Conservation (phyloP, 495 filamentous ascomycete species). For the Penicillium cosmopolitanum region DNA sequence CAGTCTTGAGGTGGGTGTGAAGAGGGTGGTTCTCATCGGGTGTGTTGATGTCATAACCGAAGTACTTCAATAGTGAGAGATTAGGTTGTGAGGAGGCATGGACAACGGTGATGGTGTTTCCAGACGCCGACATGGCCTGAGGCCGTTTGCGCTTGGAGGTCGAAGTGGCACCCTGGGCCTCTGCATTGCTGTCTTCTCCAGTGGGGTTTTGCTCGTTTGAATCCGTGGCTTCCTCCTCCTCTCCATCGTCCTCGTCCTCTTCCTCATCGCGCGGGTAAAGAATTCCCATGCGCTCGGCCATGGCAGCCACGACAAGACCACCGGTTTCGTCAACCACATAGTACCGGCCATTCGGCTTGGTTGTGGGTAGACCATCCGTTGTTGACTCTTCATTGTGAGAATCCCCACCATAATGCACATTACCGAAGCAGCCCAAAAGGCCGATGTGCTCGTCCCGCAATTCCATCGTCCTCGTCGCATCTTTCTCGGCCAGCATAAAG, state of each 20-base stretch:
- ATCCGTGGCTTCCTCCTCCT: slow-evolving; percentile 5
- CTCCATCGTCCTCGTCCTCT: slow-evolving; percentile 26
- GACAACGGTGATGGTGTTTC: slow-evolving; percentile 85
- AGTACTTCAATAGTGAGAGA: slow-evolving; percentile 82
- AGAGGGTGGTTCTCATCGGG: slow-evolving; percentile 77
- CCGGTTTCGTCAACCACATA: slow-evolving; percentile 89
- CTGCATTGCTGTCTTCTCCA: slow-evolving; percentile 8
- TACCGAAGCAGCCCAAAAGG: slow-evolving; percentile 67
- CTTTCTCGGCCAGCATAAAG: slow-evolving; percentile 76
- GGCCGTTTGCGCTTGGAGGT: slow-evolving; percentile 28
- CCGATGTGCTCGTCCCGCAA: slow-evolving; percentile 84
- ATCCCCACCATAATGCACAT: slow-evolving; percentile 57
- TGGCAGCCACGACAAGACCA: slow-evolving; percentile 80
- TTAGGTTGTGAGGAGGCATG: slow-evolving; percentile 92
- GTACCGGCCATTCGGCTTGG: slow-evolving; percentile 70
- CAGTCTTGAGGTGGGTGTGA: slow-evolving; percentile 73
- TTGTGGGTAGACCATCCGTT: slow-evolving; percentile 26
- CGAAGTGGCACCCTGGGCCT: slow-evolving; percentile 15
- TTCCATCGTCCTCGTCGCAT: slow-evolving; percentile 81
- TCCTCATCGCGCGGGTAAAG: slow-evolving; percentile 59
- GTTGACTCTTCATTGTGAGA: slow-evolving; percentile 22
- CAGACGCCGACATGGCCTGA: slow-evolving; percentile 54
- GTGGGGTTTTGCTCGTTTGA: neutral
- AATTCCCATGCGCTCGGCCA: slow-evolving; percentile 92
- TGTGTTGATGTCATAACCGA: slow-evolving; percentile 72